Evolutionary conservation across 768 basidiomycete genomes (phyloP), one percentile per base, ranked within the genome.

Genomic region (Russula sp.): DNA sequence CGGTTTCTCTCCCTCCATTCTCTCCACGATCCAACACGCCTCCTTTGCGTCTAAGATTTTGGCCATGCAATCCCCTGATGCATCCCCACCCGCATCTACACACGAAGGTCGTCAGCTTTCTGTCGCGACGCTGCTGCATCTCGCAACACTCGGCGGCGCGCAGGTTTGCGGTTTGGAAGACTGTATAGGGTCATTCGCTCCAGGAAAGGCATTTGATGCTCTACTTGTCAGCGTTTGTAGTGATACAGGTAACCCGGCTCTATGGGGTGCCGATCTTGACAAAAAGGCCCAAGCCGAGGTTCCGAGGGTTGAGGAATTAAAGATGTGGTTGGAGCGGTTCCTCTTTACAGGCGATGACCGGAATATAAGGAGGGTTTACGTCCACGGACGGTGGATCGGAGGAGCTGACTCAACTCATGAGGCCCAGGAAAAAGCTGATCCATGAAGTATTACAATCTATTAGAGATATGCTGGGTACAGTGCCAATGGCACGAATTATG

Each of bases 71-170:
- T 63, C 68, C 54, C 64, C 71, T 27, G n/a, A 20, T 34, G 20
- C n/a, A 32, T 4, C 45, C 56, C 32, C 54, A 51, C 40, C 58
- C 18, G 31, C 9, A 34, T 47, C 65, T 34, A 53, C 66, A 35
- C 88, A 88, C 70, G 74, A 79, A 4, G 77, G 80, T 68, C 78
- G 78, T n/a, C 87, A 86, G 64, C 80, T 98, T 16, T 77, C 86
- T 3, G 79, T 94, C 50, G 76, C 88, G 6, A 84, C 91, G 1
- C 78, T 97, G 57, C 78, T 98, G 60, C 88, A 94, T 77, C 86
- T 98, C 57, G 95, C 96, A 9, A 98, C 96, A 4, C 76, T 88
- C 27, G 96, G 96, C 39, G 96, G 96, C 1, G 96, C 96, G 1
- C 79, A 84, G 27, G 85, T 98, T 0, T 95, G 93, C 70, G 78